A percentile compares a stretch with the other conserved stretches of the same genome.
phyloP scores from a whole-genome alignment of 1,284 basidiomycete genomes.

The Cryptococcus depauperatus region DNA sequence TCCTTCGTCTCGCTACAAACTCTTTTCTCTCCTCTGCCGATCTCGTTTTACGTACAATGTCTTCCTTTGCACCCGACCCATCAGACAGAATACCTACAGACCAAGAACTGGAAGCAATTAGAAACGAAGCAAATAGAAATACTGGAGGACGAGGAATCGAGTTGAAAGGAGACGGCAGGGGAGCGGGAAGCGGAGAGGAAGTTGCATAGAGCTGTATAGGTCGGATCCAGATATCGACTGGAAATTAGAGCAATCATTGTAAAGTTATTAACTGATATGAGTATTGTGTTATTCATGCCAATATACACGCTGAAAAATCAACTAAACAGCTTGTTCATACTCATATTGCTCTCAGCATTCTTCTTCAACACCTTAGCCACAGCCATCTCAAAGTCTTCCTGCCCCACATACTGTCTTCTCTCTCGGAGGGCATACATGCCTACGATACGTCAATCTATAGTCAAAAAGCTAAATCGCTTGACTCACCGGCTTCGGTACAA shows the following conservation, averaged over 20 bases:
- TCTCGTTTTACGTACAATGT: slow-evolving; percentile 70
- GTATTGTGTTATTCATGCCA: too few relatives aligned
- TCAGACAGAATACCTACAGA: slow-evolving; percentile 21
- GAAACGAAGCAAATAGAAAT: slow-evolving; percentile 16
- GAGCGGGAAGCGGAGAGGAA: slow-evolving; percentile 39
- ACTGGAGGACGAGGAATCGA: slow-evolving; percentile 34
- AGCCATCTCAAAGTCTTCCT: slow-evolving; percentile 98
- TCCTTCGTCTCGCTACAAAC: slow-evolving; percentile 73
- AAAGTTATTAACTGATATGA: background rate
- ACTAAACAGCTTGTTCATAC: slow-evolving; percentile 76
- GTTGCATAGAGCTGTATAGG: too few relatives aligned
- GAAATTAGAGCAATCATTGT: background rate
- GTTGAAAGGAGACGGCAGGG: slow-evolving; percentile 32
- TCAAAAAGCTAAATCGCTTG: slow-evolving; percentile 11
- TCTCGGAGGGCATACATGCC: slow-evolving; percentile 97
- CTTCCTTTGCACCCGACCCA: slow-evolving; percentile 53
- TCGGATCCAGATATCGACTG: background rate
- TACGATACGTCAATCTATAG: slow-evolving; percentile 22
- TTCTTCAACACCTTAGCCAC: slow-evolving; percentile 93
- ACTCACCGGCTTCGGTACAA: slow-evolving; percentile 88
- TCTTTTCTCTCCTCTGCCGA: slow-evolving; percentile 80
- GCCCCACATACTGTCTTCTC: slow-evolving; percentile 89
- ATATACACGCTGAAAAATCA: slow-evolving; percentile 15
- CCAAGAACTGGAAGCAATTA: slow-evolving; percentile 27
- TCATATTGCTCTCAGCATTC: slow-evolving; percentile 83